Evolutionary conservation across 1,139 yeast genomes (phyloP).

Genomic region (Lodderomyces parapsilosis): DNA sequence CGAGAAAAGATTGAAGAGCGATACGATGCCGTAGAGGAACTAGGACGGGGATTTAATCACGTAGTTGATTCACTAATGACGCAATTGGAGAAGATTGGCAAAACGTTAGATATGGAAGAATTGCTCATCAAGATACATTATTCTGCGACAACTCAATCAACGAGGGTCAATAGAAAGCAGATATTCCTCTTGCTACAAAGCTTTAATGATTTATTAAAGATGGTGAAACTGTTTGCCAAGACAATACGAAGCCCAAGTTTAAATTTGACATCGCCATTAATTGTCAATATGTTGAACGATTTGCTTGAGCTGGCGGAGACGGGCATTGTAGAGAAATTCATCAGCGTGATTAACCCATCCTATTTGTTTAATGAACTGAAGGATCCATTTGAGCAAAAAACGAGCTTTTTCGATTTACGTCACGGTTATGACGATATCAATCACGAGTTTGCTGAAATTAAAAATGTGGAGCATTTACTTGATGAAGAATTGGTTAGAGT

Average conservation of each 20-base stretch:
- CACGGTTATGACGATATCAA: constrained; percentile 39
- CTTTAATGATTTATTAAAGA: constrained; percentile 37
- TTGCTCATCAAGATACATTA: constrained; percentile 69
- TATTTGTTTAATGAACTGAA: constrained; percentile 53
- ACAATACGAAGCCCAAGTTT: constrained; percentile 14
- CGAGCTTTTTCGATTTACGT: constrained; percentile 51
- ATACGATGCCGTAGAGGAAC: constrained; percentile 61
- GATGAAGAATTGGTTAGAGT: constrained; percentile 50
- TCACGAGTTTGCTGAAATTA: constrained; percentile 41
- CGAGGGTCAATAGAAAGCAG: constrained; percentile 63
- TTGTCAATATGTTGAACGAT: constrained; percentile 22
- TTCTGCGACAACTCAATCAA: constrained; percentile 30
- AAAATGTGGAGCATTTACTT: constrained; percentile 42
- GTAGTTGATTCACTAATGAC: constrained; percentile 53
- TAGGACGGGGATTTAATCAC: constrained; percentile 45
- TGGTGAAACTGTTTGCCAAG: constrained; percentile 26
- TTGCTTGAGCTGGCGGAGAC: constrained; percentile 19
- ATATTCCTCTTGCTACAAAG: constrained; percentile 57
- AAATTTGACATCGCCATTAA: constrained; percentile 23
- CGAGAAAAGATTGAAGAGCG: constrained; percentile 56
- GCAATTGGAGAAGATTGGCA: constrained; percentile 35
- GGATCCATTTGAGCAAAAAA: constrained; percentile 42
- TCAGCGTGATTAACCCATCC: constrained; percentile 56
- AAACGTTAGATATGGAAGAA: constrained; percentile 59
- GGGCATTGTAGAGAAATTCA: constrained; percentile 28